Evolutionary conservation across 2,329 filamentous ascomycete genomes (phyloP).

Genomic region (Remersonia thermophila): DNA sequence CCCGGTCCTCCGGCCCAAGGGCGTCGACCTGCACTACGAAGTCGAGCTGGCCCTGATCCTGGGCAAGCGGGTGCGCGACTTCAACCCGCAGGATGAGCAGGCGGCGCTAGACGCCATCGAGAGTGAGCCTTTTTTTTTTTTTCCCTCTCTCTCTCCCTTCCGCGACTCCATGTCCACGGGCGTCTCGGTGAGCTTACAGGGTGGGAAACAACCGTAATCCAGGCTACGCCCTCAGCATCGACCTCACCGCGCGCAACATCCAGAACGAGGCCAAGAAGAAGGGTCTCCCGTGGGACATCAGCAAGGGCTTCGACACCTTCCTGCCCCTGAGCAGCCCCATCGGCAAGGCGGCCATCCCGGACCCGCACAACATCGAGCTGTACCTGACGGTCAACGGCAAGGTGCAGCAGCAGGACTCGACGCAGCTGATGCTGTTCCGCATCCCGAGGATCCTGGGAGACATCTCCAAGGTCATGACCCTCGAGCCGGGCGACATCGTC

Average conservation of each 20-base stretch:
- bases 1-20: constrained; percentile 68
- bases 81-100: constrained; percentile 60
- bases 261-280: constrained; percentile 97
- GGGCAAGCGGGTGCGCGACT: constrained; percentile 65
- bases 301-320: constrained; percentile 98
- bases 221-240: constrained; percentile 81
- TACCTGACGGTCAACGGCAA: constrained; percentile 75
- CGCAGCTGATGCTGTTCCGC: constrained; percentile 85
- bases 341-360: constrained; percentile 62
- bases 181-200: no score
- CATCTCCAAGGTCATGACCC: constrained; percentile 88
- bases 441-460: constrained; percentile 81
- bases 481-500: constrained; percentile 84
- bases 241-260: constrained; percentile 93
- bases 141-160: background rate
- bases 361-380: constrained; percentile 81
- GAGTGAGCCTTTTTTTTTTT: constrained; percentile 49
- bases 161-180: background rate
- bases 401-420: constrained; percentile 71
- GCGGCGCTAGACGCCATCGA: constrained; percentile 73
- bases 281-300: constrained; percentile 89
- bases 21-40: constrained; percentile 84
- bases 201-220: constrained; percentile 8
- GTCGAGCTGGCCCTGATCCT: constrained; percentile 87
- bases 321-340: constrained; percentile 76